A percentile compares a stretch with the other conserved stretches of the same genome.
phyloP scores from a whole-genome alignment of 1,284 basidiomycete genomes.

The Cutaneotrichosporon spelunceum region DNA sequence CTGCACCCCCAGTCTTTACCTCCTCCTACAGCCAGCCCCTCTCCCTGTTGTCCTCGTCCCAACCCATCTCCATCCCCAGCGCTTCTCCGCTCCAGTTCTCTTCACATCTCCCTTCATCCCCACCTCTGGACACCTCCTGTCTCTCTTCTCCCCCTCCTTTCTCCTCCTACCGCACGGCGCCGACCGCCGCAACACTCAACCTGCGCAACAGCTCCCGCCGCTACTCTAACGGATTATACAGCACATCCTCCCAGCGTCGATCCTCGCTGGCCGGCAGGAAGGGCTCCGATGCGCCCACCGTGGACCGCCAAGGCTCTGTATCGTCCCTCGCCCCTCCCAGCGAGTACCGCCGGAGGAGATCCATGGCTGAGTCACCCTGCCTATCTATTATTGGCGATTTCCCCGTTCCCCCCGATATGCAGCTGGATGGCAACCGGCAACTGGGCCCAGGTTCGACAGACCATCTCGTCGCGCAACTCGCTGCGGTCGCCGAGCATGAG shows the following conservation, averaged over 20 bases:
- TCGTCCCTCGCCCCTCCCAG: not conserved
- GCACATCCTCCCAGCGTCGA: not conserved
- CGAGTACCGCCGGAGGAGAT: not conserved
- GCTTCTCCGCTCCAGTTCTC: not conserved
- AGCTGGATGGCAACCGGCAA: not conserved
- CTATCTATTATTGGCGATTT: conserved; percentile 6
- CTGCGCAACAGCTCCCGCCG: not conserved
- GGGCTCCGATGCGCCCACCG: not conserved
- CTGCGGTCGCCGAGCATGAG: not conserved
- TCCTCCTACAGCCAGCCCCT: not conserved
- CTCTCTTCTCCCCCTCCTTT: not conserved
- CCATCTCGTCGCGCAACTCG: not conserved
- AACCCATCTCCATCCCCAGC: not conserved
- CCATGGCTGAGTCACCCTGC: not conserved
- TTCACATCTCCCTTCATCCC: not conserved
- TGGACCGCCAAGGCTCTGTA: not conserved
- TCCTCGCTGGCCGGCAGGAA: not conserved
- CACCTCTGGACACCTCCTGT: not conserved
- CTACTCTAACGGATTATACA: not conserved
- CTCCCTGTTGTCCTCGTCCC: not conserved
- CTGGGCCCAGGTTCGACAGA: not conserved
- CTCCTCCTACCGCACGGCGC: not conserved
- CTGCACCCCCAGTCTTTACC: not conserved
- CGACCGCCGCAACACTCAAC: not conserved
- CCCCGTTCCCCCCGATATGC: not conserved